Percentiles rank a stretch among this genome's conserved stretches.
These are phyloP conservation scores for Sugiyamaella paludigena DNA, from an alignment of 1,139 yeast genomes.

Conservation along the genomic window DNA sequence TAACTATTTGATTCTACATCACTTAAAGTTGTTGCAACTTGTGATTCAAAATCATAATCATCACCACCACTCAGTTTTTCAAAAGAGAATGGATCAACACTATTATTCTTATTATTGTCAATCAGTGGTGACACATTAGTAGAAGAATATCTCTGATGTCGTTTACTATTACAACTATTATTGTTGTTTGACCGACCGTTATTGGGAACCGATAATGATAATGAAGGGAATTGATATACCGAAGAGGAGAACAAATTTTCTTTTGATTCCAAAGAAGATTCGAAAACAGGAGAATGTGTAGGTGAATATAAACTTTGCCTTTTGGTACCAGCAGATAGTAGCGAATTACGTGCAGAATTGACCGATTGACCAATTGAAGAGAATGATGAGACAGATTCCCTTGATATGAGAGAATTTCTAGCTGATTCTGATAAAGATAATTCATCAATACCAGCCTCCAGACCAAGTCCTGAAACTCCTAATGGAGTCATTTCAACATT, in stretches of 20 bases:
- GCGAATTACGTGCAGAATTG: constrained; percentile 2
- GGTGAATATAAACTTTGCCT: no score
- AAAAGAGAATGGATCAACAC: constrained; percentile 1
- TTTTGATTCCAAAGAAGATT: no score
- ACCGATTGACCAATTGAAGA: constrained; percentile 3
- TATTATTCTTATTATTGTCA: no score
- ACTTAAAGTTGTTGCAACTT: neutral
- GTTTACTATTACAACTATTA: neutral
- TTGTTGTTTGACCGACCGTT: no score
- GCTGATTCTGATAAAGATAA: neutral
- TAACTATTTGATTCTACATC: neutral
- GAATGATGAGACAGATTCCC: constrained; percentile 11
- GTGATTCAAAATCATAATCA: constrained; percentile 6
- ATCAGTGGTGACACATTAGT: constrained; percentile 3
- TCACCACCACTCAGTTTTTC: neutral
- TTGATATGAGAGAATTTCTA: constrained; percentile 1
- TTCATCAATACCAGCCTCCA: constrained; percentile 2
- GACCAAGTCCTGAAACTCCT: constrained; percentile 2
- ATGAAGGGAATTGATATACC: neutral
- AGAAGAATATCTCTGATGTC: neutral
- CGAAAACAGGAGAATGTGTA: no score
- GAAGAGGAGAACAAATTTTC: no score
- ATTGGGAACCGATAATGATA: neutral
- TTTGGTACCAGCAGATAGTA: neutral
- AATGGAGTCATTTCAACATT: constrained; percentile 9